Base-by-base conservation (phyloP, 2,329 filamentous ascomycete species). In the Colletotrichum cereale region DNA sequence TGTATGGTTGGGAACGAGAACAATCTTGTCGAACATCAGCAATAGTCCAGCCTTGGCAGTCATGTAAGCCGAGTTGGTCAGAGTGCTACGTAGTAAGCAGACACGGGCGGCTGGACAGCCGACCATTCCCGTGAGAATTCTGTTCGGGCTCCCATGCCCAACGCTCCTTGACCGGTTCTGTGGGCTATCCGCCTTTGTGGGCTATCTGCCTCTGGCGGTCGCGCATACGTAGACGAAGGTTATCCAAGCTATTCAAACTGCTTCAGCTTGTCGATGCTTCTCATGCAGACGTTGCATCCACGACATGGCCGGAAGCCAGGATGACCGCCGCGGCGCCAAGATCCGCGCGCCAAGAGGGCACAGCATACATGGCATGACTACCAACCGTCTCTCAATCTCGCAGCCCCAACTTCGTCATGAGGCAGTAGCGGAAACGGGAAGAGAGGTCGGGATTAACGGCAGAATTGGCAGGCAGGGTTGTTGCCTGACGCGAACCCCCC, bases 231-330 rank as follows among this genome's bases (percentile, higher is more conserved):
- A 12, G 21, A 56, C 34, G 16, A 21, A 40, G 24, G 12, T 36
- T 24, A 26, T 21, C 5, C 21, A 63, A 14, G 34, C 34, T 14
- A 38, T 29, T 7, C 47, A 21, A 53, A 16, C 24, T 26, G 29
- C 50, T n/a, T 6, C 50, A 26, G 2, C 12, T 47, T 38, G n/a
- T n/a, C n/a, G 44, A n/a, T 42, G 24, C 44, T 29, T 21, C 40
- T 50, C 36, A 53, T 52, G 55, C 47, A 61, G 55, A 16, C 26
- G n/a, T 8, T 24, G 34, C 60, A 26, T 36, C 16, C n/a, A 44
- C 44, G 48, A 36, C 66, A 44, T 24, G 53, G 31, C 61, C 62
- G 67, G 67, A 66, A 66, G 62, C 44, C 34, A 53, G 53, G 62
- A 66, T 53, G 53, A 24, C 16, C 6, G 44, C 67, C 62, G 55